phyloP scores from a whole-genome alignment of 768 basidiomycete species.

The Tubosaeta sp. region DNA sequence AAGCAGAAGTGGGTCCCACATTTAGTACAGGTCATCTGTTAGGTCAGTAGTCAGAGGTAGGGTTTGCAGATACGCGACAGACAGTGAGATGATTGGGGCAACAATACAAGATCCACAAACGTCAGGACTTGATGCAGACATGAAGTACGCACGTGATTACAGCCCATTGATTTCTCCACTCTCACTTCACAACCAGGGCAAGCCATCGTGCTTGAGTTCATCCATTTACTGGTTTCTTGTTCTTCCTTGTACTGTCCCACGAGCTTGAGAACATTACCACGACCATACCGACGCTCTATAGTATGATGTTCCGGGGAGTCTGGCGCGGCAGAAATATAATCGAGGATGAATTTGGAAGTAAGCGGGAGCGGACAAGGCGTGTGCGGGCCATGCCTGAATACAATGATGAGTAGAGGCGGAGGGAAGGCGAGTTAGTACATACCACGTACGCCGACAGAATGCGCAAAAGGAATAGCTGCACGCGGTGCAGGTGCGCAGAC shows the following conservation, averaged over 20 bases:
- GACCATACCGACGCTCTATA: slow-evolving; percentile 67
- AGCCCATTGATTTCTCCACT: slow-evolving; percentile 75
- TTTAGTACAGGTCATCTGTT: slow-evolving; percentile 73
- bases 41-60: slow-evolving; percentile 1
- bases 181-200: slow-evolving; percentile 72
- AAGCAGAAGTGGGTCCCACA: slow-evolving; percentile 82
- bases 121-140: background rate
- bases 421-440: slow-evolving; percentile 10
- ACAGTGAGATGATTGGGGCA: background rate
- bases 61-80: background rate
- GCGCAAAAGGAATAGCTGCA: slow-evolving; percentile 82
- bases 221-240: slow-evolving; percentile 68
- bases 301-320: slow-evolving; percentile 43
- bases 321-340: slow-evolving; percentile 60
- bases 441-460: slow-evolving; percentile 81
- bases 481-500: slow-evolving; percentile 63
- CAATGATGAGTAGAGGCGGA: slow-evolving; percentile 6
- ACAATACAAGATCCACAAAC: background rate
- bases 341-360: slow-evolving; percentile 58
- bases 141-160: slow-evolving; percentile 72
- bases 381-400: slow-evolving; percentile 74
- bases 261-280: slow-evolving; percentile 53
- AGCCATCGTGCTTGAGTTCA: slow-evolving; percentile 59
- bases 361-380: slow-evolving; percentile 64
- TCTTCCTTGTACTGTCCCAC: slow-evolving; percentile 68